These are phyloP conservation scores for Lotmaria passim DNA, from an alignment of 208 protist species.

Conservation along the genomic window DNA sequence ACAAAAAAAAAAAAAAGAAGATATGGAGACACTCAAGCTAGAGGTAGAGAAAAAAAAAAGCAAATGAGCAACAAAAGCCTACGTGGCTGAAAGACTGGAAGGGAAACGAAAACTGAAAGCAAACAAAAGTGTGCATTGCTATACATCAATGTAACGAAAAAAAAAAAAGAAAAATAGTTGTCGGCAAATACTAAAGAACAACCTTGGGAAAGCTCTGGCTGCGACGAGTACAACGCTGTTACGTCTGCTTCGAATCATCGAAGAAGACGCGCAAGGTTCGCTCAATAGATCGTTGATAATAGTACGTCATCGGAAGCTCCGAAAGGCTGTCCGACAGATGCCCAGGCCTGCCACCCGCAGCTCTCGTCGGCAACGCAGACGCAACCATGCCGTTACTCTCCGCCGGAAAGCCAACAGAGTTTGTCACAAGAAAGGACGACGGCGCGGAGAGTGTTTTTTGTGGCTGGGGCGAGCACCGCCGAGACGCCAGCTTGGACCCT, in stretches of 20 bases:
- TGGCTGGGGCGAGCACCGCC: background rate
- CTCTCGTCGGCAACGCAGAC: background rate
- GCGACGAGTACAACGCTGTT: background rate
- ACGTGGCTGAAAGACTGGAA: background rate
- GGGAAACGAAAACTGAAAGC: background rate
- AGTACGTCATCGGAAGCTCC: slow-evolving; percentile 31
- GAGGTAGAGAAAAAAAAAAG: too few species aligned
- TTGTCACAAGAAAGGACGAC: slow-evolving; percentile 17
- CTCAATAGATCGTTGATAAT: slow-evolving; percentile 37
- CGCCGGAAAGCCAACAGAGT: slow-evolving; percentile 2
- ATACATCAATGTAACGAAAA: background rate
- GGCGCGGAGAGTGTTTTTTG: background rate
- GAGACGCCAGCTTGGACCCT: background rate
- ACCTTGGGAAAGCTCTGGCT: background rate
- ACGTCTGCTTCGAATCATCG: background rate
- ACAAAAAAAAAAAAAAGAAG: slow-evolving; percentile 3
- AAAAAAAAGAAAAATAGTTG: background rate
- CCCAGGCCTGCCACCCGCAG: slow-evolving; percentile 7
- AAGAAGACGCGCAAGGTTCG: slow-evolving; percentile 51
- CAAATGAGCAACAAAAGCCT: too few species aligned
- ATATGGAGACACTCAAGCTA: background rate
- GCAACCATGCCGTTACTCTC: background rate
- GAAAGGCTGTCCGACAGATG: background rate
- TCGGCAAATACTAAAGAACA: background rate
- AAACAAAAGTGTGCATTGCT: slow-evolving; percentile 3